Evolutionary conservation across 768 basidiomycete species (phyloP), one percentile per base, ranked within the genome.

Genomic region (Rhizopogon salebrosus): DNA sequence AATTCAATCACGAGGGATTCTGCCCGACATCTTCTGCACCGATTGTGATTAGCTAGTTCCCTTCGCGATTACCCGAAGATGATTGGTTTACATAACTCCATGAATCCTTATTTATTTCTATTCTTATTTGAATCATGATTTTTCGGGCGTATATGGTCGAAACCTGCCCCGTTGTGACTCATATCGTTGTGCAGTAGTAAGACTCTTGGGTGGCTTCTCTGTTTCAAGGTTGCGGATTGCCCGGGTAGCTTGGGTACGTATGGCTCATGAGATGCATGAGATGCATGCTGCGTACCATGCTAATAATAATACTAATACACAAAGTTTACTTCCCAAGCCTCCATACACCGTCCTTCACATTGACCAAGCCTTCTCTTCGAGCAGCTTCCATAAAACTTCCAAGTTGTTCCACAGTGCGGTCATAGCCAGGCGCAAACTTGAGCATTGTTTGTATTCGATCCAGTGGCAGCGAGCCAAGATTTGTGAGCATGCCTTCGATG

Each of bases 391-490:
- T 80, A 60, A 95, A 92, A 36, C 64, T 72, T 3, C 72, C 80
- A 4, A 97, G 78, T 64, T 97, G 90, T 24, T 93, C 92, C 10
- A 84, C 66, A 4, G 84, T 84, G 55, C 83, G 81, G 62, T 92
- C 84, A 67, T 94, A 95, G 4, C 82, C 85, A 4, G 87, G 88
- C 9, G 88, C 89, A 62, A 91, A 84, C 64, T 81, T 85, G 54
- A 97, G 76, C 88, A 94, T 93, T 2, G 79, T 75, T 64, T 97
- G 93, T 62, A 97, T 92, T n/a, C 88, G 80, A 55, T 90, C 87
- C 40, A 90, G 62, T 2, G 87, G 78, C 14, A 94, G 75, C 2
- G 81, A 66, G 9, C 88, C 89, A 40, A 98, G 73, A 65, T 93
- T 95, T 50, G 84, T 92, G 53, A 97, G 84, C 87, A 93, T 92